Percentiles rank a stretch among this genome's conserved stretches.
Conservation (phyloP, 139 green algal genomes). For the Chlamydomonas sp. region DNA sequence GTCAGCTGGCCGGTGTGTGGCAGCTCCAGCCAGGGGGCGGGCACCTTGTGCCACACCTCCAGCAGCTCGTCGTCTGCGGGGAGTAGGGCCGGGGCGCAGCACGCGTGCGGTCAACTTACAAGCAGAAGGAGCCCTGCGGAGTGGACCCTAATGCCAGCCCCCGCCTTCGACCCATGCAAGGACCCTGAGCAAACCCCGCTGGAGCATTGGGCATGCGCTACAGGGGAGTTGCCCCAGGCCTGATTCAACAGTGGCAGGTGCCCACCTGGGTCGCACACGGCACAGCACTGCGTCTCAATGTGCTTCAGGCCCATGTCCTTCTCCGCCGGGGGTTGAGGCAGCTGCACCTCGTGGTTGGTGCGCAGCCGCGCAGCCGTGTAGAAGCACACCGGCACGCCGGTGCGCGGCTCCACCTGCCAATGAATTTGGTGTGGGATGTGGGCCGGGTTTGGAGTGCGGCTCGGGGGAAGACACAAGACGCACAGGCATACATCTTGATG, state of each 20-base stretch:
- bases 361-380: conserved; percentile 78
- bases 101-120: no score
- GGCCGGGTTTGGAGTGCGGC: no score
- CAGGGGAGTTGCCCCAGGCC: no score
- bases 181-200: not conserved
- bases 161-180: not conserved
- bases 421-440: no score
- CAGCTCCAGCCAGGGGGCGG: conserved; percentile 45
- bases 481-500: not conserved
- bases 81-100: no score
- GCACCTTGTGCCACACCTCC: conserved; percentile 42
- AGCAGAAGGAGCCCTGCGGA: no score
- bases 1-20: conserved; percentile 45
- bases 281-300: conserved; percentile 53
- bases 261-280: conserved; percentile 47
- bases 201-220: no score
- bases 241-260: no score
- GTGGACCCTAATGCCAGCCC: not conserved
- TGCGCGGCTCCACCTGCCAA: conserved; percentile 51
- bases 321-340: not conserved
- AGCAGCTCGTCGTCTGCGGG: conserved; percentile 50
- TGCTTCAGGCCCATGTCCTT: conserved; percentile 41
- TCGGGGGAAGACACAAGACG: not conserved
- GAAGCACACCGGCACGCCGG: conserved; percentile 67
- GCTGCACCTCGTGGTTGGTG: conserved; percentile 44